Evolutionary conservation across 352 stramenopile genomes (phyloP), one percentile per base, ranked within the genome.

Genomic region (Phytophthora chlamydospora): DNA sequence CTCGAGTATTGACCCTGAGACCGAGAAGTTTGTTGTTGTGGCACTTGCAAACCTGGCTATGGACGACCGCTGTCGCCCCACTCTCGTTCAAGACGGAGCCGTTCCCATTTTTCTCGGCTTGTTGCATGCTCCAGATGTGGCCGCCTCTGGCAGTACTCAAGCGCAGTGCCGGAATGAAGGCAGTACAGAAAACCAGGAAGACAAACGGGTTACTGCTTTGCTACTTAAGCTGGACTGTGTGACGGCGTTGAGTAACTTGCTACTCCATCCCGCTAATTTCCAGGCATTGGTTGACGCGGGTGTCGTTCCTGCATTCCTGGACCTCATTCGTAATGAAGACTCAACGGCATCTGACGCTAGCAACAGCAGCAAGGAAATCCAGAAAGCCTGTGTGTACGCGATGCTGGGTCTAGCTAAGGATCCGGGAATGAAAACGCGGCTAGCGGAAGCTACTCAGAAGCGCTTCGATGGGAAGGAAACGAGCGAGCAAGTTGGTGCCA

Each of bases 241-340:
- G 19, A 90, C 83, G 17, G 77, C 84, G 13, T 64, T 95, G 48
- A 93, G 86, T 60, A 92, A 93, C 36, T 58, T 95, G 6, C 89
- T 95, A 64, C 74, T 93, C 7, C 84, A 93, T 41, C 81, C 85
- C 8, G 83, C 89, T 40, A 93, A 92, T 50, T 93, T 93, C 43
- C 68, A 68, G 35, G 66, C 74, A 2, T 80, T 95, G 58, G 86
- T 93, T 6, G 77, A 95, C 42, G 85, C 89, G 41, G 85, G 85
- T 39, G 83, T 95, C 47, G 81, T 95, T 35, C 83, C 85, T 21
- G 70, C 83, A 1, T 76, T 91, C 17, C 49, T 91, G 21, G 62
- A 76, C 39, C 74, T 88, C 47, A 74, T 95, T 29, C 71, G 71
- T 4, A 85, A 70, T 35, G 66, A 70, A 34, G 59, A 61, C 14